Evolutionary conservation across 1,139 yeast species (phyloP), one percentile per base, ranked within the genome.

Genomic region (Scheffersomyces parashehatae): DNA sequence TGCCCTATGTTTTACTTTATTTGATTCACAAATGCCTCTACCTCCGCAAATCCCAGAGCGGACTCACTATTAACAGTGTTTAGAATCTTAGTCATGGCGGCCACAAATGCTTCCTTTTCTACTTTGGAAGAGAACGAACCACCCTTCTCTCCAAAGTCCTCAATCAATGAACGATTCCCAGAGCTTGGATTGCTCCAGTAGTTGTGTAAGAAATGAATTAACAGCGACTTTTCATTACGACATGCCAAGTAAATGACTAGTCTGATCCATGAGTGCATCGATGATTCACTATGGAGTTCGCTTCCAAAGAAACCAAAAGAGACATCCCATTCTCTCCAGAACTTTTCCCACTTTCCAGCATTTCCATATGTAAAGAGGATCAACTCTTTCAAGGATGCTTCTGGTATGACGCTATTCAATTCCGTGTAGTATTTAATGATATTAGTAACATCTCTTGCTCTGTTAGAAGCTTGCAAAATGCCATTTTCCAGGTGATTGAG

Each of bases 271-370:
- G 53, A 53, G 9, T 50, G 48, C 16, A 65, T 35, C 29, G 44
- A 10, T 30, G 40, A 29, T 29, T 35, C 31, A 28, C 46, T 14
- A 36, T 49, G 47, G 28, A 37, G 24, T 2, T 50, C 46, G 29
- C 38, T 41, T 37, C 45, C 42, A 46, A 52, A 41, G 33, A 58
- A 43, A 28, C 58, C 52, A 49, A 50, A 45, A 20, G 55, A 48
- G 1, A 50, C 45, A 20, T 68, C 62, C 77, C 77, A 73, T 39
- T 67, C 61, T n/a, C 50, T 49, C 79, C 79, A 74, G 53, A 73
- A 74, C 35, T 55, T 53, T 2, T 48, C 46, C 77, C 77, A 73
- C 30, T 66, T 56, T 3, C 67, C 66, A 12, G 73, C 61, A 46
- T 69, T 71, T 1, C 78, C 79, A 44, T 65, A 70, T 1, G 71